Evolutionary conservation across 2,329 filamentous ascomycete species (phyloP), one percentile per base, ranked within the genome.

Genomic region (Curvularia hawaiiensis): DNA sequence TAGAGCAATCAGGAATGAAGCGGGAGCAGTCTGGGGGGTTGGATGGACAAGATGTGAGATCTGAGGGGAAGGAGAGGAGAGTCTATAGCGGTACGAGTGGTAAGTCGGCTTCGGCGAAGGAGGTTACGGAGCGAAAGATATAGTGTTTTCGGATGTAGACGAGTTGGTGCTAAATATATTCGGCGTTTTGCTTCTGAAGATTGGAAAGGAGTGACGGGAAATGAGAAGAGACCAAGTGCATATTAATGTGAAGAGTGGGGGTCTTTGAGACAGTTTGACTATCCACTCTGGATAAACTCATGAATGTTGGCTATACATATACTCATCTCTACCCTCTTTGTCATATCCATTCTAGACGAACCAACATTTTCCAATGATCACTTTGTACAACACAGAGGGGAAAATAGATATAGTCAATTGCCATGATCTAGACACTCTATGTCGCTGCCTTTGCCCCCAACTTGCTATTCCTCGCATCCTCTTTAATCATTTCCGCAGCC

Each of bases 401-500:
- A 16, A 16, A 6, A 35, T 5, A 12, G 33, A 35, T n/a, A 12
- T 16, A 35, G 12, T 35, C 33, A 35, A 35, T 12, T 16, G 14
- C 33, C 33, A 12, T 14, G 12, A 16, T 16, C 33, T 14, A 28
- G 9, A 28, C 26, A 18, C 35, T 18, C 7, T 18, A n/a, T 16
- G 16, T 8, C 16, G 35, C 14, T 18, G n/a, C 16, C 16, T 44
- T 12, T 2, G 3, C 24, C 20, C 12, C 14, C 14, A 28, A 28
- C 8, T 3, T 24, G 22, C 41, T 22, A 18, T 18, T 3, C 12
- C 14, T 24, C 8, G 57, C 60, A 47, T 75, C 67, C 26, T 65
- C 63, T 46, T 66, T 72, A 46, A 75, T 71, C 53, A 75, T 61
- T 39, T 73, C 66, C 11, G 72, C 71, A 22, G 72, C 72, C 2